These are phyloP conservation scores for Gonium pectorale DNA, from an alignment of 139 green algal species.

Conservation along the genomic window DNA sequence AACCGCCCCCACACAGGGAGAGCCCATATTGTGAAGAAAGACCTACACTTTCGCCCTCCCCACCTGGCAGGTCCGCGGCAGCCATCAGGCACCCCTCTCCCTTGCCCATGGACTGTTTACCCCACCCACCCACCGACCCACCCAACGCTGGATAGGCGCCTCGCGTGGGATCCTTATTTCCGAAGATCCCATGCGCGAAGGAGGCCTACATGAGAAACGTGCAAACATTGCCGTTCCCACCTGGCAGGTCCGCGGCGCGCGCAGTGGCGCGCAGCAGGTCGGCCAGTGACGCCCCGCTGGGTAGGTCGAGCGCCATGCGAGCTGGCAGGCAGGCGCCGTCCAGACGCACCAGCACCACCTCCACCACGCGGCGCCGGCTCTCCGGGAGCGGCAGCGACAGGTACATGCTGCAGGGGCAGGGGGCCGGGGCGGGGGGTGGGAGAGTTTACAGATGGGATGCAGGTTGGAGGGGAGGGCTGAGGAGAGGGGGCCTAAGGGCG, in stretches of 20 bases:
- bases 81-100: too few species aligned
- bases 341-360: conserved; percentile 70
- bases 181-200: too few species aligned
- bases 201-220: too few species aligned
- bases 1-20: too few species aligned
- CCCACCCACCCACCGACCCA: too few species aligned
- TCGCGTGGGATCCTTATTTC: too few species aligned
- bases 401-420: conserved; percentile 80
- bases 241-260: conserved; percentile 6
- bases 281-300: conserved; percentile 51
- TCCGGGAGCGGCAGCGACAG: conserved; percentile 92
- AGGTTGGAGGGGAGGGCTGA: neutral
- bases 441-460: neutral
- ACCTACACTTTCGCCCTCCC: too few species aligned
- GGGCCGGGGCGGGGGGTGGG: neutral
- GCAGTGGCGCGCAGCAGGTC: conserved; percentile 68
- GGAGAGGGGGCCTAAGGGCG: too few species aligned
- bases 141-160: too few species aligned
- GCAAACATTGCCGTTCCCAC: too few species aligned
- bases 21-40: too few species aligned
- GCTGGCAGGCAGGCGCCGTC: conserved; percentile 54
- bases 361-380: conserved; percentile 43
- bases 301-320: conserved; percentile 60
- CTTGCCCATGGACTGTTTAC: too few species aligned
- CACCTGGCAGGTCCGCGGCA: conserved; percentile 27